Base-by-base conservation (phyloP, 371 early-diverging fungal species). In the Mortierella sp. region DNA sequence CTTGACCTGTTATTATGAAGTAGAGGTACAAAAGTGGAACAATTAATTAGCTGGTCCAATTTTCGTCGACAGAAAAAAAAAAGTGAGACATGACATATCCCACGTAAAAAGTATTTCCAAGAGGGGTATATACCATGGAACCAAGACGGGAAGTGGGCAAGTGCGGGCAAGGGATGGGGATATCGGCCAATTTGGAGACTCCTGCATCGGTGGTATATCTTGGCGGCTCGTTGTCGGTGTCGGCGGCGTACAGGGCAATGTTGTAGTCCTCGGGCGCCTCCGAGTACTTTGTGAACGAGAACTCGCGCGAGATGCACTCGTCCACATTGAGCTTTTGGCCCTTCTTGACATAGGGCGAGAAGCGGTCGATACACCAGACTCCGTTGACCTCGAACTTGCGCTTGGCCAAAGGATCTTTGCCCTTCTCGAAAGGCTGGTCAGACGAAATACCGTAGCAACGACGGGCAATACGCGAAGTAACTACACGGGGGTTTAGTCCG, bases 391-490 rank as follows among this genome's bases (percentile, higher is more conserved):
- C 84, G 35, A 84, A 84, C 81, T 84, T 84, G 84, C 84, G 84
- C 76, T 84, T 84, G 44, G 84, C 84, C 58, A 84, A 58, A 32
- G 84, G 84, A 74, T 84, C 84, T 74, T 84, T 84, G 79, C 84
- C 84, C 79, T 84, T 84, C 79, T 91, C 92, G 75, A 91, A 93
- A 8, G 93, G 93, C 43, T 92, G 83, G 1, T 92, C 93, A 4
- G 93, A 92, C 72, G 92, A 92, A 76, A 93, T 93, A 56, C 93
- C 93, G 77, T 93, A 93, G 27, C 92, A 92, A 8, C 93, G 88
- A 49, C 92, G 88, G 32, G 91, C 90, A 10, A 93, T 89, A 35
- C 93, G 91, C 11, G 93, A 89, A n/a, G 88, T 89, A 41, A 93
- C 89, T 0, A 89, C 85, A 4, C 89, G 86, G 29, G 93, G 93